A percentile compares a stretch with the other conserved stretches of the same genome.
Evolutionary conservation across 2,329 filamentous ascomycete genomes (phyloP).

Genomic region (Exophiala sp.): DNA sequence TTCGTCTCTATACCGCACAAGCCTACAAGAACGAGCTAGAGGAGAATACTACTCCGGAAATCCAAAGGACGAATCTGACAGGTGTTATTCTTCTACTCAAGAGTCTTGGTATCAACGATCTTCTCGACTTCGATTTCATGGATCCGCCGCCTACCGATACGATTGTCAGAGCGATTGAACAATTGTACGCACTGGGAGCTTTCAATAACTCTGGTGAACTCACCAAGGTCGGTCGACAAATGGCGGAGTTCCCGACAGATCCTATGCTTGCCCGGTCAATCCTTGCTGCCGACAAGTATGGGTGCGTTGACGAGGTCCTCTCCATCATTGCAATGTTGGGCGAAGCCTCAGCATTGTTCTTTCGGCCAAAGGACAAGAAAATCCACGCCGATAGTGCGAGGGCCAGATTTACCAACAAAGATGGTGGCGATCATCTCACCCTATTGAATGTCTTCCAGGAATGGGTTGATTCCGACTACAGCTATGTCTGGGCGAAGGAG

Average conservation of each 20-base stretch:
- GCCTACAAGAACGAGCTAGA: constrained; percentile 93
- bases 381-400: constrained; percentile 89
- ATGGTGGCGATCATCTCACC: constrained; percentile 83
- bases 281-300: constrained; percentile 78
- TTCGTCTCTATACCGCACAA: constrained; percentile 87
- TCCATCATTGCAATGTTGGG: constrained; percentile 92
- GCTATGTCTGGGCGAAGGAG: constrained; percentile 77
- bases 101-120: constrained; percentile 85
- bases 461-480: constrained; percentile 90
- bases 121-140: constrained; percentile 97
- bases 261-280: constrained; percentile 87
- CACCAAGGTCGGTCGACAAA: constrained; percentile 84
- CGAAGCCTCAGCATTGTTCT: constrained; percentile 84
- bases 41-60: constrained; percentile 85
- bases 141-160: constrained; percentile 86
- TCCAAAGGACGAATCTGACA: constrained; percentile 84
- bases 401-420: constrained; percentile 79
- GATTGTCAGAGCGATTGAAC: constrained; percentile 80
- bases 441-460: constrained; percentile 92
- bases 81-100: constrained; percentile 94
- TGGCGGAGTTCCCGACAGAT: constrained; percentile 91
- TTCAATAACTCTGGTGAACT: constrained; percentile 83
- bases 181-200: constrained; percentile 83
- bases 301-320: constrained; percentile 89
- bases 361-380: constrained; percentile 94